Percentiles rank a stretch among this genome's conserved stretches.
phyloP scores from a whole-genome alignment of 2,329 filamentous ascomycete genomes.

The Polytolypa hystricis region DNA sequence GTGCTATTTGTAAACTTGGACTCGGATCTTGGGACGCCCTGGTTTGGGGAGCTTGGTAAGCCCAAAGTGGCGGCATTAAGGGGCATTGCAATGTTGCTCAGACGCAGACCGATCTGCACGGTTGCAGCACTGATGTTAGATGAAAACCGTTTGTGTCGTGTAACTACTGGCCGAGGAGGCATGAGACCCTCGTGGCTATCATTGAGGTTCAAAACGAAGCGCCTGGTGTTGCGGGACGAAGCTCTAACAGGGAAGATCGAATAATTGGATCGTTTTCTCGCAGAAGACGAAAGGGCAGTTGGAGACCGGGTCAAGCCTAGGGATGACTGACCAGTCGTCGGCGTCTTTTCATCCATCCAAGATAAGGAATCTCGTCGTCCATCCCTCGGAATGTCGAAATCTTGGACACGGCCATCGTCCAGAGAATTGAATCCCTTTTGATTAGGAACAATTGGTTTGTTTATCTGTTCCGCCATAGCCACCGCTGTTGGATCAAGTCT shows the following conservation, averaged over 20 bases:
- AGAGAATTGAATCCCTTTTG: no score
- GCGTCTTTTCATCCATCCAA: constrained; percentile 2
- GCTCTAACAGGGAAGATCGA: constrained; percentile 13
- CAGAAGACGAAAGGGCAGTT: no score
- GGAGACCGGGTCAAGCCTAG: no score
- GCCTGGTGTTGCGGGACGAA: constrained; percentile 7
- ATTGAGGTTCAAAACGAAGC: constrained; percentile 8
- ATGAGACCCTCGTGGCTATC: constrained; percentile 10
- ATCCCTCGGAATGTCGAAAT: constrained; percentile 7
- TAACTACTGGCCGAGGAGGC: constrained; percentile 13
- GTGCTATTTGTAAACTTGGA: not conserved
- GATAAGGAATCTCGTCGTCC: not conserved
- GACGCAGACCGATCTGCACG: constrained; percentile 19
- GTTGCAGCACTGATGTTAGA: constrained; percentile 17
- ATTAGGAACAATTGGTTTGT: constrained; percentile 1
- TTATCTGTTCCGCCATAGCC: not conserved
- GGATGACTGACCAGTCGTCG: no score
- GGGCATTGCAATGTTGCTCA: constrained; percentile 13
- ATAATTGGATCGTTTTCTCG: constrained; percentile 11
- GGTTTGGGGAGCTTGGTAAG: constrained; percentile 1
- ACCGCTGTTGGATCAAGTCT: not conserved
- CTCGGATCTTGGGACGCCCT: not conserved
- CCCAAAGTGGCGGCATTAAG: constrained; percentile 1
- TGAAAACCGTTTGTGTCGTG: constrained; percentile 14
- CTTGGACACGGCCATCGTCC: no score